Evolutionary conservation across 1,284 basidiomycete genomes (phyloP).

Genomic region (Fomitopsis palustris): DNA sequence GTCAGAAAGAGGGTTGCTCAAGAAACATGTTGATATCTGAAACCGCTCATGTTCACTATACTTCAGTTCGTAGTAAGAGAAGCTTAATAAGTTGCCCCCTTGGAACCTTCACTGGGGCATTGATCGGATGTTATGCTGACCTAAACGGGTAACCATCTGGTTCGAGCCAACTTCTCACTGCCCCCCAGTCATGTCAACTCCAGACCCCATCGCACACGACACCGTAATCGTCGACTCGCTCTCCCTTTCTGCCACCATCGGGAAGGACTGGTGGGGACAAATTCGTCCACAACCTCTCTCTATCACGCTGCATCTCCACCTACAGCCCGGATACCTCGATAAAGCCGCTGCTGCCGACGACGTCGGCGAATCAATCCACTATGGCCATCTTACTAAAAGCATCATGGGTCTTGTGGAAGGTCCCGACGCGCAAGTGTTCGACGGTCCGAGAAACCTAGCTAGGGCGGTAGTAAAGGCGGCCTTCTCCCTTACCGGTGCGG

Average conservation of each 20-base stretch:
- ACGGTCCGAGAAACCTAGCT: constrained; percentile 29
- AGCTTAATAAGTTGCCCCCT: no score
- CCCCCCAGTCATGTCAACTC: neutral
- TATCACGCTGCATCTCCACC: constrained; percentile 40
- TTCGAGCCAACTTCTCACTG: neutral
- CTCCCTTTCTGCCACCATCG: constrained; percentile 36
- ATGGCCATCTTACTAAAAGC: constrained; percentile 43
- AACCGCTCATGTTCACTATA: no score
- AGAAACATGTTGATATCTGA: no score
- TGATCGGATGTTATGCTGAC: neutral
- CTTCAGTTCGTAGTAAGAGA: no score
- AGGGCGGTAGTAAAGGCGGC: constrained; percentile 31
- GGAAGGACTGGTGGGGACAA: constrained; percentile 48
- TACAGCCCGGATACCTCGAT: constrained; percentile 34
- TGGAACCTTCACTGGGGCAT: no score
- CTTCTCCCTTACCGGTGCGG: constrained; percentile 28
- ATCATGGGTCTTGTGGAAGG: constrained; percentile 30
- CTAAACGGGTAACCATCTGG: neutral
- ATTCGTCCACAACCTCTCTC: constrained; percentile 35
- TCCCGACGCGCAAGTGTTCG: constrained; percentile 14
- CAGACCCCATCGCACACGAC: constrained; percentile 22
- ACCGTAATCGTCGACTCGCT: constrained; percentile 40
- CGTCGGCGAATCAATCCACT: constrained; percentile 45
- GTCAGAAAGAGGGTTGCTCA: no score
- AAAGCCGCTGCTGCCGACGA: constrained; percentile 39